Percentiles rank a stretch among this genome's conserved stretches.
Evolutionary conservation across 2,329 filamentous ascomycete species (phyloP).

Genomic region (Colletotrichum spaethianum): DNA sequence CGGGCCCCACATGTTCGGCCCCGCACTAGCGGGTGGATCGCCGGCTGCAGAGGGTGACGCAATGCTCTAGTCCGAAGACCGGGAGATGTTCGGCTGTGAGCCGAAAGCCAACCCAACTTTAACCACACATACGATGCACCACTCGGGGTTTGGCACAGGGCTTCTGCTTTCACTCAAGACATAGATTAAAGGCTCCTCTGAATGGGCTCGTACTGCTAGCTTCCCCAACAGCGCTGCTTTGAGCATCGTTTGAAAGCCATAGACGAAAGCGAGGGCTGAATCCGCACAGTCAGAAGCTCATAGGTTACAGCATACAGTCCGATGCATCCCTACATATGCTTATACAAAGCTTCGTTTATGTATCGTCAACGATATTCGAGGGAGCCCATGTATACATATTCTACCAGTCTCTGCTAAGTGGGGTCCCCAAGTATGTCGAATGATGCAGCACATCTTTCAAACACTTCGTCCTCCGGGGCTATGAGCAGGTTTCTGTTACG

Average conservation of each 20-base stretch:
- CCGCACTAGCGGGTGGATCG: neutral
- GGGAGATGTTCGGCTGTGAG: neutral
- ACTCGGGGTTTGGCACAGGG: neutral
- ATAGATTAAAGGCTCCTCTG: neutral
- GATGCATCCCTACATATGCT: neutral
- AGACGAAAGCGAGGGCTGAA: neutral
- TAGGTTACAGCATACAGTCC: neutral
- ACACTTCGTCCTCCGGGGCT: neutral
- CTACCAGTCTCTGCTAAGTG: no score
- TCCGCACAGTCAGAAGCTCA: neutral
- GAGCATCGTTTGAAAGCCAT: neutral
- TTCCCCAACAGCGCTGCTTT: neutral
- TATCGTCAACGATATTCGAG: no score
- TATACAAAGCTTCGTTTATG: neutral
- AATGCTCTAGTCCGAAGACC: slow-evolving; percentile 5
- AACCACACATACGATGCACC: neutral
- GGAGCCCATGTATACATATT: no score
- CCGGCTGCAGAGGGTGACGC: neutral
- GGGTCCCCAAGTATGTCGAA: neutral
- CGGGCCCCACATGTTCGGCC: slow-evolving; percentile 1
- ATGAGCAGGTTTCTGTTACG: neutral
- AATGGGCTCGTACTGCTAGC: neutral
- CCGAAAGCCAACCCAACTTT: neutral
- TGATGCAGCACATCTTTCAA: neutral
- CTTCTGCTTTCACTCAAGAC: neutral